phyloP scores from a whole-genome alignment of 1,284 basidiomycete genomes.

The Butyriboletus appendiculatus region DNA sequence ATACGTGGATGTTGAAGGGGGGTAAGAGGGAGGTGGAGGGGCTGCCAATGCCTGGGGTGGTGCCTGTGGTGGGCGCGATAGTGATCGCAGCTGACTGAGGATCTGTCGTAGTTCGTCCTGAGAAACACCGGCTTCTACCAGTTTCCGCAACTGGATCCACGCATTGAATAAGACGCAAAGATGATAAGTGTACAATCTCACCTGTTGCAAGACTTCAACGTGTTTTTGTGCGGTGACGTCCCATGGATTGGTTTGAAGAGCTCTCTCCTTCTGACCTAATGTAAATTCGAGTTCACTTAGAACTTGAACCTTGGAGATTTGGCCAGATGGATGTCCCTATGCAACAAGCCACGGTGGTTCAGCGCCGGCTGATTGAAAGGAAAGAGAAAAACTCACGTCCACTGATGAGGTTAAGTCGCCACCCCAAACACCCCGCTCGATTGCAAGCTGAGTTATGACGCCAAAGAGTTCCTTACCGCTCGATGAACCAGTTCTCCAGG shows the following conservation, averaged over 20 bases:
- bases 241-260: slow-evolving; percentile 63
- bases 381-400: slow-evolving; percentile 28
- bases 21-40: slow-evolving; percentile 26
- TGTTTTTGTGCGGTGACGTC: slow-evolving; percentile 66
- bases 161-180: slow-evolving; percentile 9
- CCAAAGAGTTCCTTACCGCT: slow-evolving; percentile 84
- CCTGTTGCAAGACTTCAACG: slow-evolving; percentile 72
- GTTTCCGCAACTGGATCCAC: slow-evolving; percentile 61
- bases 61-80: slow-evolving; percentile 49
- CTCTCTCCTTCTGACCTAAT: slow-evolving; percentile 72
- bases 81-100: slow-evolving; percentile 68
- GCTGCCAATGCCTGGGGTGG: slow-evolving; percentile 37
- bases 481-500: slow-evolving; percentile 87
- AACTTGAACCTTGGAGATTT: slow-evolving; percentile 72
- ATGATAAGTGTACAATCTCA: slow-evolving; percentile 35
- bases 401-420: slow-evolving; percentile 46
- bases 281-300: slow-evolving; percentile 80
- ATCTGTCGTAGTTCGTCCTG: slow-evolving; percentile 82
- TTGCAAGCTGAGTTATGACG: slow-evolving; percentile 65
- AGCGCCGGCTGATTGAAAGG: not conserved
- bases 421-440: slow-evolving; percentile 80
- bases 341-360: slow-evolving; percentile 14
- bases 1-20: slow-evolving; percentile 32
- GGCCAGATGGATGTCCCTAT: slow-evolving; percentile 37
- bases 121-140: slow-evolving; percentile 80